Evolutionary conservation across 2,329 filamentous ascomycete genomes (phyloP), one percentile per base, ranked within the genome.

Genomic region (Sarocladiaceae sp.): DNA sequence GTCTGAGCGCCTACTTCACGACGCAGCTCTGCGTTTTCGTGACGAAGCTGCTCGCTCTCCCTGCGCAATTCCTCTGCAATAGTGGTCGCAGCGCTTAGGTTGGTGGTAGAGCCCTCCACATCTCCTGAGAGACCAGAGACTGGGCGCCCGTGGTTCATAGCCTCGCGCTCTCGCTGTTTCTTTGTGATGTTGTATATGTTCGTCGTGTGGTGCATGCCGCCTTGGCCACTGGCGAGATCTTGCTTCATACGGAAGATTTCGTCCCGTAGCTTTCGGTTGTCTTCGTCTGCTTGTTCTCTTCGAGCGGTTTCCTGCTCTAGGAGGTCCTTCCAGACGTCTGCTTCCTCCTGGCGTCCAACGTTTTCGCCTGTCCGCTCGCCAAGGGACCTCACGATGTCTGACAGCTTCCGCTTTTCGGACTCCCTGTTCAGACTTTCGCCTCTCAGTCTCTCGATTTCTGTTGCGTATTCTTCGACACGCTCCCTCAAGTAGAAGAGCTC

Each of bases 1-100:
- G 90, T 95, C 61, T 98, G 93, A 3, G 93, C 93, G 49, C 90
- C 88, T 23, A 97, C 86, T 62, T 97, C 90, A 44, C 90, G 85
- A 44, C 91, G 81, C 24, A 98, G 66, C 60, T 96, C 91, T 3
- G 88, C 88, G 56, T 96, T 97, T 58, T 97, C 91, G 58, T 91
- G 88, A 43, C 87, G 83, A 21, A 97, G 69, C 53, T 94, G 84
- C 50, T 88, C 84, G 45, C 75, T 76, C 55, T 83, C 80, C 4
- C 73, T 70, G 9, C 77, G 74, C 6, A 88, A 67, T 48, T 95
- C 88, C n/a, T 93, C 85, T 10, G 88, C 76, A 2, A 89, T 76
- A 7, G 79, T 85, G 50, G 74, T 82, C 2, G 80, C 72, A 9
- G 74, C 71, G 53, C 76, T 82, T 35, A 76, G 65, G 24, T 72